Base-by-base conservation (phyloP, 345 rosid genomes). In the Populus alba region DNA sequence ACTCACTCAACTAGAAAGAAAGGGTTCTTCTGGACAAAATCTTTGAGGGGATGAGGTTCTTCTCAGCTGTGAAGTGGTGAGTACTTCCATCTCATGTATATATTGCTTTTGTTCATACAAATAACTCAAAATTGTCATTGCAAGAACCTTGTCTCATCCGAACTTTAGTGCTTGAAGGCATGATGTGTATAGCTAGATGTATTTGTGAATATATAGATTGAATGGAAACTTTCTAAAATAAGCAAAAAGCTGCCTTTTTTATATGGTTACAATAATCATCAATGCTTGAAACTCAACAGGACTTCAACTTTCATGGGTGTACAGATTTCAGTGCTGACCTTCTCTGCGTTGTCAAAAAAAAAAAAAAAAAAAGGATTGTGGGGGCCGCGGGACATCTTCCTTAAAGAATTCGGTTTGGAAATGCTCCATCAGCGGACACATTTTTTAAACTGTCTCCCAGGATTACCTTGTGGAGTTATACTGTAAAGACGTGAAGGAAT, bases 11-110 rank as follows among this genome's bases (percentile, higher is more conserved):
- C 82, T 9, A 80, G 85, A 84, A 96, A 83, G 90, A 92, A 87
- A 75, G 94, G 97, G 43, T 84, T 94, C 84, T 94, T 96, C 83
- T 96, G 99, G 98, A 81, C 94, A 71, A 92, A 90, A 78, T 90
- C 97, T 77, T 79, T 92, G 87, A 92, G 88, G 89, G 92, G 83
- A 22, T 96, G 89, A 94, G 76, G 79, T 76, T 72, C 77, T 27
- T 70, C 57, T 83, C 77, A 49, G 77, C 70, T 25, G 12, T 68
- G 66, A 49, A 79, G 84, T 79, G 89, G 90, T 87, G 70, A 79
- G 86, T 38, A 68, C 71, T 39, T 73, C 47, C 70, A 55, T 41
- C 65, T 66, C 65, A 16, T 45, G 39, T 33, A 31, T 72, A 13
- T 66, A 17, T 57, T 73, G 66, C 68, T 47, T 23, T 81, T 61